A percentile compares a stretch with the other conserved stretches of the same genome.
These are phyloP conservation scores for Dendrobium nobile DNA, from an alignment of 106 monocot genomes.

Conservation along the genomic window DNA sequence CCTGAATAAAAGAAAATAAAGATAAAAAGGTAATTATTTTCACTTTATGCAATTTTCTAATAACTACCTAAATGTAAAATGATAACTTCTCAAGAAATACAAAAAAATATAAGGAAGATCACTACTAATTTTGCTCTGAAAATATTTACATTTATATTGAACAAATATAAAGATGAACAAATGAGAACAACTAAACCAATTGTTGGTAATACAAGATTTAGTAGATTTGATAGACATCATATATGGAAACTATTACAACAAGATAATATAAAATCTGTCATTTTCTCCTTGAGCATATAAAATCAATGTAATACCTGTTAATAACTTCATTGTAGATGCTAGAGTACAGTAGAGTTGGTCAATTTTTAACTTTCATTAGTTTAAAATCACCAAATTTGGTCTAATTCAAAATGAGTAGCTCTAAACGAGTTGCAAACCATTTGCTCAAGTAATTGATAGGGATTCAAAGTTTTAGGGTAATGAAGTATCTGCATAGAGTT, in stretches of 20 bases:
- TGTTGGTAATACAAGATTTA: background rate
- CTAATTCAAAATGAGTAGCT: constrained; percentile 53
- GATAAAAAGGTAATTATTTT: background rate
- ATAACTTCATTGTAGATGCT: constrained; percentile 56
- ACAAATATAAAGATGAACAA: background rate
- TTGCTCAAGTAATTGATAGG: constrained; percentile 82
- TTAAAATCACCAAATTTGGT: constrained; percentile 62
- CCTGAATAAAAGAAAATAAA: background rate
- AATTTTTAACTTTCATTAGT: constrained; percentile 59
- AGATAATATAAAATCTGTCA: background rate
- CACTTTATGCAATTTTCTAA: background rate
- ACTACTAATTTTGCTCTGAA: background rate
- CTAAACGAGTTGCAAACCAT: constrained; percentile 87
- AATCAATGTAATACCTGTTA: constrained; percentile 40
- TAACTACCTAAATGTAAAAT: background rate
- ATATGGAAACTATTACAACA: background rate
- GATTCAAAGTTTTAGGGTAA: constrained; percentile 84
- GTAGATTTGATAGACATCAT: background rate
- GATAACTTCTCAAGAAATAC: too few species aligned
- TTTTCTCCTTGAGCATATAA: background rate
- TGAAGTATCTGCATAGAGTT: constrained; percentile 60
- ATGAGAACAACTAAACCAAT: background rate
- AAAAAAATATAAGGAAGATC: too few species aligned
- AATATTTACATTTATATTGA: background rate
- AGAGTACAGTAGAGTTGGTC: constrained; percentile 72